Evolutionary conservation across 2,329 filamentous ascomycete species (phyloP).

Genomic region (Curvularia lunata): DNA sequence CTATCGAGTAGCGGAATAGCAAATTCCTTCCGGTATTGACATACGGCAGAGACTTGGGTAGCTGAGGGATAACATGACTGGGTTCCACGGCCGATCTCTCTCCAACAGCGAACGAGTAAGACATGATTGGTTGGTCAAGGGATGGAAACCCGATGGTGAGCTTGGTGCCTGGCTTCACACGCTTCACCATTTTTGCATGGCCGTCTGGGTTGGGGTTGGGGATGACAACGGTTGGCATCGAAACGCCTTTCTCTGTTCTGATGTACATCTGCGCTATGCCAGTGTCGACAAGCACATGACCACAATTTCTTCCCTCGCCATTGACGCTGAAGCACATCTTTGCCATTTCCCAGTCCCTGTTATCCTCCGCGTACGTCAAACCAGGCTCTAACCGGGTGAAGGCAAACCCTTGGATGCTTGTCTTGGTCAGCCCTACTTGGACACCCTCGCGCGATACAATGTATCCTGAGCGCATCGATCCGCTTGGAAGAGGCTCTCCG

Average conservation of each 20-base stretch:
- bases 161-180: slow-evolving; percentile 40
- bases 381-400: slow-evolving; percentile 38
- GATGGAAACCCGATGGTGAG: slow-evolving; percentile 36
- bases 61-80: slow-evolving; percentile 36
- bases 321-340: slow-evolving; percentile 41
- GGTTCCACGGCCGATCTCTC: slow-evolving; percentile 33
- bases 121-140: slow-evolving; percentile 20
- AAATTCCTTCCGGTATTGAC: slow-evolving; percentile 47
- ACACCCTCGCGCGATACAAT: slow-evolving; percentile 40
- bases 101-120: slow-evolving; percentile 41
- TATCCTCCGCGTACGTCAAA: slow-evolving; percentile 34
- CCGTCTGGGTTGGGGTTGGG: slow-evolving; percentile 41
- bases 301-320: slow-evolving; percentile 28
- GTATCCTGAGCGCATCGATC: slow-evolving; percentile 34
- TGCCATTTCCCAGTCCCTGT: slow-evolving; percentile 46
- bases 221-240: slow-evolving; percentile 39
- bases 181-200: slow-evolving; percentile 34
- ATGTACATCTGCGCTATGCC: slow-evolving; percentile 48
- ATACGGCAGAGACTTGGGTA: slow-evolving; percentile 31
- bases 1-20: slow-evolving; percentile 41
- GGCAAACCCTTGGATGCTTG: slow-evolving; percentile 27
- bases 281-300: slow-evolving; percentile 42
- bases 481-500: slow-evolving; percentile 15
- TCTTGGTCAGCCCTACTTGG: slow-evolving; percentile 38
- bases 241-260: slow-evolving; percentile 33